Percentiles rank a stretch among this genome's conserved stretches.
These are phyloP conservation scores for Chrysosporium queenslandicum DNA, from an alignment of 2,329 filamentous ascomycete genomes.

Conservation along the genomic window DNA sequence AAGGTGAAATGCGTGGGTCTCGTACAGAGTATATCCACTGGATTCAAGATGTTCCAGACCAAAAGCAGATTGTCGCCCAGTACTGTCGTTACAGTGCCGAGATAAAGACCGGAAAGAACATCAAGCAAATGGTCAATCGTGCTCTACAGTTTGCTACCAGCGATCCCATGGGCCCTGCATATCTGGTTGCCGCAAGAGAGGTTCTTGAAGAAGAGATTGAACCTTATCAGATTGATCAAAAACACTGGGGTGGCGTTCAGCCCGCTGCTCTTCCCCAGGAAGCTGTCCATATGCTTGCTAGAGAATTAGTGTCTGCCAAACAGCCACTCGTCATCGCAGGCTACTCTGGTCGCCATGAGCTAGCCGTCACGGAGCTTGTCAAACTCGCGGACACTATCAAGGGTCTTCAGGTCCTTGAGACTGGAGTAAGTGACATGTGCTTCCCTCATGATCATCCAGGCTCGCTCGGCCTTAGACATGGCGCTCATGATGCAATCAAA, in stretches of 20 bases:
- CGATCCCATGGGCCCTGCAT: slow-evolving; percentile 69
- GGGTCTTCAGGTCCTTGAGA: slow-evolving; percentile 44
- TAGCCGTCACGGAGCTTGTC: slow-evolving; percentile 38
- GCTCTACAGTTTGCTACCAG: slow-evolving; percentile 72
- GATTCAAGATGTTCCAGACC: slow-evolving; percentile 75
- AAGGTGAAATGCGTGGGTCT: slow-evolving; percentile 67
- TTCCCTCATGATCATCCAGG: slow-evolving; percentile 41
- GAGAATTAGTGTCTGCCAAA: slow-evolving; percentile 39
- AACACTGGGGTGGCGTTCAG: slow-evolving; percentile 60
- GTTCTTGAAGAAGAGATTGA: slow-evolving; percentile 77
- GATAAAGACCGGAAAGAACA: slow-evolving; percentile 72
- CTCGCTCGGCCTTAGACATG: slow-evolving; percentile 62
- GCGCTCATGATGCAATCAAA: slow-evolving; percentile 60
- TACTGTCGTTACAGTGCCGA: slow-evolving; percentile 78
- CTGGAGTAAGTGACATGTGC: slow-evolving; percentile 45
- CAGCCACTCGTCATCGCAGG: slow-evolving; percentile 43
- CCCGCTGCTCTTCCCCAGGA: slow-evolving; percentile 51
- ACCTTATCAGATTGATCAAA: slow-evolving; percentile 58
- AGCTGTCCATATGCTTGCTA: slow-evolving; percentile 37
- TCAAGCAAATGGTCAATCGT: slow-evolving; percentile 82
- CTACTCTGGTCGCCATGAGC: slow-evolving; percentile 40
- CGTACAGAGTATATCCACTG: slow-evolving; percentile 78
- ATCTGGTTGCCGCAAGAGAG: slow-evolving; percentile 67
- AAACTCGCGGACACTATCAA: slow-evolving; percentile 40
- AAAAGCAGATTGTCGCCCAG: slow-evolving; percentile 68